These are phyloP conservation scores for Syzygium grande DNA, from an alignment of 345 rosid genomes.

Conservation along the genomic window DNA sequence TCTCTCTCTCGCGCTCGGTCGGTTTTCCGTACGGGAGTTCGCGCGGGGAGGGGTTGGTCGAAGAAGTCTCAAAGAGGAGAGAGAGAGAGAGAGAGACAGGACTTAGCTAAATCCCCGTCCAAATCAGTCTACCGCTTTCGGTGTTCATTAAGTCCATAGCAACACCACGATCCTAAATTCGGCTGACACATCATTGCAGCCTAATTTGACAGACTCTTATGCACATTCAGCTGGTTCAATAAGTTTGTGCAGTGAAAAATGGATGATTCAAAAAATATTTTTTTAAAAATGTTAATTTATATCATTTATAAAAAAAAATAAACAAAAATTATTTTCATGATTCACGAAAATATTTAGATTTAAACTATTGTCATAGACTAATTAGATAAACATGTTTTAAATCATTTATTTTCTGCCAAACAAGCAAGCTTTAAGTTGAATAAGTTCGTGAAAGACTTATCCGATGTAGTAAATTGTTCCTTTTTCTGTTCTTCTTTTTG, in stretches of 20 bases:
- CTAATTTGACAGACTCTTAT: not conserved
- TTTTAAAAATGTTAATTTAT: accelerated
- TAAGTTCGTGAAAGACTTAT: too few species aligned
- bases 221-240: not conserved
- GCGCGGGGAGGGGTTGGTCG: not conserved
- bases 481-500: not conserved
- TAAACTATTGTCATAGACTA: too few species aligned
- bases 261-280: not conserved
- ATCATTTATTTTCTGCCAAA: too few species aligned
- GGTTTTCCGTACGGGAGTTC: not conserved
- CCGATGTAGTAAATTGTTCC: too few species aligned
- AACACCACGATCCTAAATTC: not conserved
- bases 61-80: not conserved
- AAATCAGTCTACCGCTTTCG: not conserved
- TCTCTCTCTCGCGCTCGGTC: not conserved
- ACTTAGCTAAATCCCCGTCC: not conserved
- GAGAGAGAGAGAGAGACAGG: not conserved
- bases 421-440: too few species aligned
- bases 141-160: not conserved
- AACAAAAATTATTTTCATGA: not conserved
- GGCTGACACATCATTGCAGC: not conserved
- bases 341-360: too few species aligned
- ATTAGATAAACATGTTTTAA: too few species aligned
- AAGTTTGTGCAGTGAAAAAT: not conserved
- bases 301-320: not conserved